Conservation (phyloP, 495 filamentous ascomycete genomes). For the Penicillium chermesinum region DNA sequence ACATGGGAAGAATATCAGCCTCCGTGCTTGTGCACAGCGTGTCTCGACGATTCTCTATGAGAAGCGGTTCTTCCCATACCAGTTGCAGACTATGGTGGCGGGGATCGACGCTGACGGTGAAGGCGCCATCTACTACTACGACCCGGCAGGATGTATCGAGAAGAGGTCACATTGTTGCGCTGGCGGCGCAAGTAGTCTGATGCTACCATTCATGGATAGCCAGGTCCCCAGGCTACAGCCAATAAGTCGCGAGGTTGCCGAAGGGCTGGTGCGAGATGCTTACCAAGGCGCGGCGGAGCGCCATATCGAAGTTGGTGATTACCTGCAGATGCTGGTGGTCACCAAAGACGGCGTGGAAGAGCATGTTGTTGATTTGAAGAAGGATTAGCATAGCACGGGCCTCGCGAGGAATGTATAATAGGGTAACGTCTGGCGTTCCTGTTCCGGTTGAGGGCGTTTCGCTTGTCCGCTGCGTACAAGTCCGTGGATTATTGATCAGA, state of each 20-base stretch:
- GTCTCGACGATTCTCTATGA: constrained; percentile 90
- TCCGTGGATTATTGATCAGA: too few relatives aligned
- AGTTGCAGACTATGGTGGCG: constrained; percentile 86
- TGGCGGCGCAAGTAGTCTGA: constrained; percentile 90
- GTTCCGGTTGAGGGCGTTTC: too few relatives aligned
- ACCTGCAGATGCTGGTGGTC: constrained; percentile 90
- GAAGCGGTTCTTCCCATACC: constrained; percentile 98
- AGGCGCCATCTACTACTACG: constrained; percentile 93
- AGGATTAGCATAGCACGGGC: constrained; percentile 56
- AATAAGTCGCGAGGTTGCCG: constrained; percentile 66
- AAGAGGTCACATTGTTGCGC: constrained; percentile 91
- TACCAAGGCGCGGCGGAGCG: constrained; percentile 97
- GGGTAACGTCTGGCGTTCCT: too few relatives aligned
- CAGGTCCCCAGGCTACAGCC: constrained; percentile 83
- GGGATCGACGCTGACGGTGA: constrained; percentile 93
- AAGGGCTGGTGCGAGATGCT: constrained; percentile 87
- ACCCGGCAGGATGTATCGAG: constrained; percentile 97
- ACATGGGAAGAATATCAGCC: constrained; percentile 87
- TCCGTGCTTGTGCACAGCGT: constrained; percentile 87
- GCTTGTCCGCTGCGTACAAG: too few relatives aligned
- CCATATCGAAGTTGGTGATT: constrained; percentile 98
- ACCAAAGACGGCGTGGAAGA: constrained; percentile 87
- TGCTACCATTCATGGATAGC: constrained; percentile 99
- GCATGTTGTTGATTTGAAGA: constrained; percentile 76
- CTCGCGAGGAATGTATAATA: constrained; percentile 13